Evolutionary conservation across 169 alveolate genomes (phyloP).

Genomic region (Cryptosporidium viatorum): DNA sequence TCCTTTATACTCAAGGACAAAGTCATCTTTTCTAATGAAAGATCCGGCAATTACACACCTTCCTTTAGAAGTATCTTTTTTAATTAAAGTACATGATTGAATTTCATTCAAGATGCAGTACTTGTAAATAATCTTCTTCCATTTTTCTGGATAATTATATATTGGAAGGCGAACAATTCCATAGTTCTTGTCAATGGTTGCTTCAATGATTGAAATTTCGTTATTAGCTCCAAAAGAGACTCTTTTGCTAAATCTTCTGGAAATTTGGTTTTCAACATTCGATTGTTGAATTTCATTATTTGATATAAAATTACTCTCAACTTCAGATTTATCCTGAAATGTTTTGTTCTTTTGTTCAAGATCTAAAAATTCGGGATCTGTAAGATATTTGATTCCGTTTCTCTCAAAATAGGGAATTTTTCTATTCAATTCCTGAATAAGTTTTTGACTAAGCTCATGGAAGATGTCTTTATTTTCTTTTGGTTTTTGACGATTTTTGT

Average conservation of each 20-base stretch:
- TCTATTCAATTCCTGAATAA: background rate
- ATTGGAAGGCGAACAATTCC: slow-evolving; percentile 25
- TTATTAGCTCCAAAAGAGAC: slow-evolving; percentile 29
- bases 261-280: background rate
- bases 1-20: slow-evolving; percentile 88
- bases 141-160: slow-evolving; percentile 45
- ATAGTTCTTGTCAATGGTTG: slow-evolving; percentile 12
- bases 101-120: slow-evolving; percentile 58
- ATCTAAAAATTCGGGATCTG: background rate
- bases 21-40: slow-evolving; percentile 85
- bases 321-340: background rate
- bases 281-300: background rate
- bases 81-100: slow-evolving; percentile 55
- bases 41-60: slow-evolving; percentile 89
- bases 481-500: too few species aligned
- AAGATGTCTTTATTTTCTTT: background rate
- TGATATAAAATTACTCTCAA: background rate
- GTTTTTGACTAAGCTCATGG: slow-evolving; percentile 14
- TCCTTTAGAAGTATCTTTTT: slow-evolving; percentile 81
- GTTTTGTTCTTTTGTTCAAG: background rate
- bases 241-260: slow-evolving; percentile 37
- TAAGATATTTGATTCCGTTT: slow-evolving; percentile 16
- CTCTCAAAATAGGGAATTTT: slow-evolving; percentile 28
- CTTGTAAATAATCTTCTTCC: slow-evolving; percentile 72
- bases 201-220: slow-evolving; percentile 15